Conservation (phyloP, 768 basidiomycete genomes). For the Flagelloscypha sp. region DNA sequence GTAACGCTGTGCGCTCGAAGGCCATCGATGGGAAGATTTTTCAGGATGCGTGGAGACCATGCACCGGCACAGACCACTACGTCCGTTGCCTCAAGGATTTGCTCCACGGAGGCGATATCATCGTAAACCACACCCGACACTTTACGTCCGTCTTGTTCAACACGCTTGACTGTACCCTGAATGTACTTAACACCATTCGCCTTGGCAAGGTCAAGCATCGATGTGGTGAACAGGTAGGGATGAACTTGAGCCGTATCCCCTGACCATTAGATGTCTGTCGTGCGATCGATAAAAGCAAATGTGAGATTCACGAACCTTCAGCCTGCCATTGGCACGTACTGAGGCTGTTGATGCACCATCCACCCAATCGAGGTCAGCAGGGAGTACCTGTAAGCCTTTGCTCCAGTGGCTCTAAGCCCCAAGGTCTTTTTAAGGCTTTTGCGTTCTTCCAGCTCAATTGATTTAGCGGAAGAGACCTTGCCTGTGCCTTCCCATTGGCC, state of each 20-base stretch:
- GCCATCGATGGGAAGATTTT: constrained; percentile 48
- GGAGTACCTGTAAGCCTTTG: constrained; percentile 24
- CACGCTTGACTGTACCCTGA: constrained; percentile 36
- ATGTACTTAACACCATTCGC: constrained; percentile 44
- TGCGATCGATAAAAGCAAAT: constrained; percentile 55
- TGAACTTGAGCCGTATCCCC: constrained; percentile 72
- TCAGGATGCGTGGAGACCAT: constrained; percentile 65
- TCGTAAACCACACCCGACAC: constrained; percentile 31
- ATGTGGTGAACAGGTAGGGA: constrained; percentile 64
- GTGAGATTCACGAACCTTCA: constrained; percentile 54
- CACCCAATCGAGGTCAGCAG: constrained; percentile 48
- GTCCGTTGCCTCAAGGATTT: constrained; percentile 49
- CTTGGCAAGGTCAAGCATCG: constrained; percentile 58
- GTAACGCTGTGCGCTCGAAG: constrained; percentile 70
- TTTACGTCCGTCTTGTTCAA: constrained; percentile 30
- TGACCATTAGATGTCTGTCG: constrained; percentile 24
- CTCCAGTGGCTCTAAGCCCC: constrained; percentile 29
- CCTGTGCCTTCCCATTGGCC: constrained; percentile 67
- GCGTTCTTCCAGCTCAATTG: constrained; percentile 21
- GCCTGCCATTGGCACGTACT: too few relatives aligned
- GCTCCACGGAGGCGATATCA: constrained; percentile 17
- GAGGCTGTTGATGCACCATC: too few relatives aligned
- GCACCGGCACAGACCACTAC: constrained; percentile 80
- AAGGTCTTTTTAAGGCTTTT: constrained; percentile 51
- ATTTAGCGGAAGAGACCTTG: constrained; percentile 19